These are phyloP conservation scores for Coccomyxa sp. DNA, from an alignment of 139 green algal genomes.

Conservation along the genomic window DNA sequence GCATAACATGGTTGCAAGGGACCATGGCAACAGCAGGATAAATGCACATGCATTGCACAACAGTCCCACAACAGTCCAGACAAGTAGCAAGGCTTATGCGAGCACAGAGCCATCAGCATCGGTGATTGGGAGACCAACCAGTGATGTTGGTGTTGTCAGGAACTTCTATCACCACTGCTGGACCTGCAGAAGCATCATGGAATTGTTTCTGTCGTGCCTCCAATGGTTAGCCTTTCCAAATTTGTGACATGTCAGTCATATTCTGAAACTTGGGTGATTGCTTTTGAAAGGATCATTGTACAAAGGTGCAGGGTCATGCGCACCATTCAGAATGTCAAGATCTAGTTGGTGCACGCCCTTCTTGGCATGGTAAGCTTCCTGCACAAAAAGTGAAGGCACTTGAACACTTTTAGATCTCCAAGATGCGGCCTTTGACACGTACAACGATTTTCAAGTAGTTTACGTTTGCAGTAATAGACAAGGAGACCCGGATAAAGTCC, in stretches of 20 bases:
- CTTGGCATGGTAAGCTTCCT: not conserved
- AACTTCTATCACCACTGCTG: constrained; percentile 17
- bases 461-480: not conserved
- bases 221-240: no score
- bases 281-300: no score
- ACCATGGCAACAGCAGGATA: not conserved
- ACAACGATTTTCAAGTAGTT: not conserved
- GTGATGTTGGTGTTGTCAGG: constrained; percentile 20
- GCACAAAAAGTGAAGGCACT: not conserved
- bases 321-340: constrained; percentile 3
- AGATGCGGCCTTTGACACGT: not conserved
- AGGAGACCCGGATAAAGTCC: not conserved
- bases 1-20: no score
- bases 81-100: no score
- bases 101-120: no score
- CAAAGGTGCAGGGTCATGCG: no score
- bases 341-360: not conserved
- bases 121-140: not conserved
- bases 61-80: not conserved
- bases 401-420: not conserved
- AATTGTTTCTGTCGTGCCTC: not conserved
- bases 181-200: not conserved
- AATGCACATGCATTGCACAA: no score
- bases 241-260: no score
- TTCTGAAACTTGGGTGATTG: no score